Percentiles rank a stretch among this genome's conserved stretches.
Conservation (phyloP, 768 basidiomycete species). For the Hydnomerulius pinastri region DNA sequence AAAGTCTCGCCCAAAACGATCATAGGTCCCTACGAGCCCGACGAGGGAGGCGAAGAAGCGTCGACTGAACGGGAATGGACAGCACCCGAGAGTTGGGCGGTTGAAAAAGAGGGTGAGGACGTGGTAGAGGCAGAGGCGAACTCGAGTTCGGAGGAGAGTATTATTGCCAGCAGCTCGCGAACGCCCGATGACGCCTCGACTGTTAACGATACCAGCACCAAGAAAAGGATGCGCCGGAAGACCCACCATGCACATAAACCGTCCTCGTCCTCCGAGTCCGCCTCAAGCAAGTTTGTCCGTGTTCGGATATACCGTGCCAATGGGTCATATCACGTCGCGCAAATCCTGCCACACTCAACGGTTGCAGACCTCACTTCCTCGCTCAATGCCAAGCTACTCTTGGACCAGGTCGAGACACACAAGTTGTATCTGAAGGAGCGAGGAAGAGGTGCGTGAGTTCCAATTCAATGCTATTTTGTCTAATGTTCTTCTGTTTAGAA, state of each 20-base stretch:
- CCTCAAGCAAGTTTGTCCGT: slow-evolving; percentile 39
- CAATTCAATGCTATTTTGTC: background rate
- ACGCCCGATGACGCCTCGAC: slow-evolving; percentile 14
- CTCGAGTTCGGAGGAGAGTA: slow-evolving; percentile 41
- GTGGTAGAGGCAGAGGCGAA: slow-evolving; percentile 37
- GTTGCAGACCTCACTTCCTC: slow-evolving; percentile 65
- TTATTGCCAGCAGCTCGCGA: slow-evolving; percentile 18
- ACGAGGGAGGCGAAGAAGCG: slow-evolving; percentile 2
- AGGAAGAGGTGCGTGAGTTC: slow-evolving; percentile 58
- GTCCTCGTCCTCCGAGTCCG: slow-evolving; percentile 7
- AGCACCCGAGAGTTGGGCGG: slow-evolving; percentile 78
- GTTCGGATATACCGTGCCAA: slow-evolving; percentile 81
- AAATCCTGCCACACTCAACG: slow-evolving; percentile 62
- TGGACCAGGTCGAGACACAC: slow-evolving; percentile 59
- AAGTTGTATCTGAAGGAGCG: slow-evolving; percentile 75
- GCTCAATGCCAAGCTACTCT: slow-evolving; percentile 59
- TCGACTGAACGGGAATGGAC: slow-evolving; percentile 50
- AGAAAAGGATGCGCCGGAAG: slow-evolving; percentile 28
- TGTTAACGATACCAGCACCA: slow-evolving; percentile 11
- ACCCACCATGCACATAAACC: slow-evolving; percentile 20
- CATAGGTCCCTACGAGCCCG: slow-evolving; percentile 10
- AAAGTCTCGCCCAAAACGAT: slow-evolving; percentile 57
- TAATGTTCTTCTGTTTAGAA: slow-evolving; percentile 48
- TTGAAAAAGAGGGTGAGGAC: slow-evolving; percentile 50
- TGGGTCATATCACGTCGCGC: slow-evolving; percentile 69